Evolutionary conservation across 441 rosid genomes (phyloP).

Genomic region (Theobroma grandiflorum): DNA sequence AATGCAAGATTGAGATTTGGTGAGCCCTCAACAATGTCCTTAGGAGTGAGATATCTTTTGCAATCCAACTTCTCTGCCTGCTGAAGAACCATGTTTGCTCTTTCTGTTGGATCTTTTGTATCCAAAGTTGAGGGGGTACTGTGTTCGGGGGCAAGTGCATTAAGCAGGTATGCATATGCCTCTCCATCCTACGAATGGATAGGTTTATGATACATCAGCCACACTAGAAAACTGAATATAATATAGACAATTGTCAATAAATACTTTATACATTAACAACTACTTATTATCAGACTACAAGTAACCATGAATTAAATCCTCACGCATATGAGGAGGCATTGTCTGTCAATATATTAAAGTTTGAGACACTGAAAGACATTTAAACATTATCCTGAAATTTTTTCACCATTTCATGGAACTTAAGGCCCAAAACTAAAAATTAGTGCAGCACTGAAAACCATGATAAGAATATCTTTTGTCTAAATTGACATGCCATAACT

Average conservation of each 20-base stretch:
- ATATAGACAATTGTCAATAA: not conserved
- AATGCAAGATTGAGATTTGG: constrained; percentile 98
- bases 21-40: constrained; percentile 95
- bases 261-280: not conserved
- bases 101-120: constrained; percentile 66
- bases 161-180: constrained; percentile 95
- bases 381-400: not conserved
- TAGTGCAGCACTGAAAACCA: not conserved
- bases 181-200: constrained; percentile 81
- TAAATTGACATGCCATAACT: not conserved
- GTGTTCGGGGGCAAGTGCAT: constrained; percentile 95
- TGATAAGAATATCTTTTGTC: not conserved
- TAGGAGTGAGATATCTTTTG: constrained; percentile 80
- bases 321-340: not conserved
- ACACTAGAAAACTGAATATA: not conserved
- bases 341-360: not conserved
- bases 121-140: constrained; percentile 61
- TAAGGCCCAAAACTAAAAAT: constrained; percentile 9
- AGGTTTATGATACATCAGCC: constrained; percentile 8
- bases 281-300: not conserved
- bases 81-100: constrained; percentile 87
- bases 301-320: not conserved
- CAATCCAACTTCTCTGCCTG: constrained; percentile 98
- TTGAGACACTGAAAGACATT: not conserved
- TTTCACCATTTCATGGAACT: constrained; percentile 6